Percentiles rank a stretch among this genome's conserved stretches.
Evolutionary conservation across 768 basidiomycete species (phyloP).

Genomic region (Kockovaella imperatae): DNA sequence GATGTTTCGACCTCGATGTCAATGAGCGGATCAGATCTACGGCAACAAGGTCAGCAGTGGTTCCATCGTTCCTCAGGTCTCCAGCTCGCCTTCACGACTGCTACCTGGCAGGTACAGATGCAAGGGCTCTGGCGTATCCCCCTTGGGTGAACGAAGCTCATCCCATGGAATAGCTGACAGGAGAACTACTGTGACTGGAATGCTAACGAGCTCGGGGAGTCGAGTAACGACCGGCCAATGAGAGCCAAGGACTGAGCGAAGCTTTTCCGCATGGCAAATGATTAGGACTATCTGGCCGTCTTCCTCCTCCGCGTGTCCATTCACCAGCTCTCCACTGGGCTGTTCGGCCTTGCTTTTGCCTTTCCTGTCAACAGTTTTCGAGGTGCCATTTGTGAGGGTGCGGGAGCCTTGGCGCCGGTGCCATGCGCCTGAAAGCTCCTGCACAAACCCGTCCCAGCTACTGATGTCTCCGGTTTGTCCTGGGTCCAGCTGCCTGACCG

Average conservation of each 20-base stretch:
- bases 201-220: constrained; percentile 35
- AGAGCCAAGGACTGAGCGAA: constrained; percentile 20
- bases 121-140: constrained; percentile 35
- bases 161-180: constrained; percentile 36
- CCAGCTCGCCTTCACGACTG: constrained; percentile 25
- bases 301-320: constrained; percentile 1
- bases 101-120: constrained; percentile 29
- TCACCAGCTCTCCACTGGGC: not conserved
- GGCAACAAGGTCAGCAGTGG: not conserved
- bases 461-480: constrained; percentile 11
- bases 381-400: not conserved
- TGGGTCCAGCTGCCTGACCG: constrained; percentile 12
- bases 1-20: constrained; percentile 20
- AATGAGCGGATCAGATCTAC: constrained; percentile 24
- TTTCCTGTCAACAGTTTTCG: constrained; percentile 13
- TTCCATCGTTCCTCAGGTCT: not conserved
- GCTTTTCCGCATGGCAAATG: constrained; percentile 27
- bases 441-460: constrained; percentile 29
- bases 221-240: constrained; percentile 35
- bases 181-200: constrained; percentile 28
- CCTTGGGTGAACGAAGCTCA: constrained; percentile 29
- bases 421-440: constrained; percentile 4
- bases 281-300: constrained; percentile 12
- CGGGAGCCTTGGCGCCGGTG: not conserved
- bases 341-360: constrained; percentile 11